These are phyloP conservation scores for Sanguinoderma infundibulare DNA, from an alignment of 1,284 basidiomycete species.

Conservation along the genomic window DNA sequence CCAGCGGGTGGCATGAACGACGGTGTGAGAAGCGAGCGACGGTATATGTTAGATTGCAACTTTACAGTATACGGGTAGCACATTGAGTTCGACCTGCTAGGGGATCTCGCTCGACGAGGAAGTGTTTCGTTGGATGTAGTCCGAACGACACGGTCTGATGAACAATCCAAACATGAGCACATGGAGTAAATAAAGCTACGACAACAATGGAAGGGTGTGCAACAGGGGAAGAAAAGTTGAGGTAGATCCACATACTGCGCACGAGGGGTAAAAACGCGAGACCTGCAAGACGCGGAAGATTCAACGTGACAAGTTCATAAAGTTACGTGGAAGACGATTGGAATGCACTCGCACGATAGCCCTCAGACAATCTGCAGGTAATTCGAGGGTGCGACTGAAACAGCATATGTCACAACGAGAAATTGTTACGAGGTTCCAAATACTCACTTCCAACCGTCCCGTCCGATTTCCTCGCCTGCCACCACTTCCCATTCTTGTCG, in stretches of 20 bases:
- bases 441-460: conserved; percentile 82
- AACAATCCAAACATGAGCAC: conserved; percentile 12
- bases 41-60: conserved; percentile 19
- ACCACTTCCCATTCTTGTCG: conserved; percentile 95
- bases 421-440: not conserved
- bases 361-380: conserved; percentile 75
- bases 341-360: conserved; percentile 12
- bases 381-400: conserved; percentile 78
- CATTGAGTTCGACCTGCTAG: not conserved
- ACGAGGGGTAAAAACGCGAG: conserved; percentile 1
- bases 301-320: conserved; percentile 29
- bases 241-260: conserved; percentile 18
- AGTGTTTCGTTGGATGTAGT: conserved; percentile 14
- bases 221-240: conserved; percentile 1
- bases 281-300: conserved; percentile 7
- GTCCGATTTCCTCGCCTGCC: conserved; percentile 89
- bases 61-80: conserved; percentile 14
- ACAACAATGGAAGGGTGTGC: conserved; percentile 22
- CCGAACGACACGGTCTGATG: conserved; percentile 22
- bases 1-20: not conserved
- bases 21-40: not conserved
- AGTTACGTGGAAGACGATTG: conserved; percentile 9
- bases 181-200: conserved; percentile 26
- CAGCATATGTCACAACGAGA: conserved; percentile 24
- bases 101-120: conserved; percentile 1